Conservation (phyloP, 2,329 filamentous ascomycete species). For the Triangularia setosa region DNA sequence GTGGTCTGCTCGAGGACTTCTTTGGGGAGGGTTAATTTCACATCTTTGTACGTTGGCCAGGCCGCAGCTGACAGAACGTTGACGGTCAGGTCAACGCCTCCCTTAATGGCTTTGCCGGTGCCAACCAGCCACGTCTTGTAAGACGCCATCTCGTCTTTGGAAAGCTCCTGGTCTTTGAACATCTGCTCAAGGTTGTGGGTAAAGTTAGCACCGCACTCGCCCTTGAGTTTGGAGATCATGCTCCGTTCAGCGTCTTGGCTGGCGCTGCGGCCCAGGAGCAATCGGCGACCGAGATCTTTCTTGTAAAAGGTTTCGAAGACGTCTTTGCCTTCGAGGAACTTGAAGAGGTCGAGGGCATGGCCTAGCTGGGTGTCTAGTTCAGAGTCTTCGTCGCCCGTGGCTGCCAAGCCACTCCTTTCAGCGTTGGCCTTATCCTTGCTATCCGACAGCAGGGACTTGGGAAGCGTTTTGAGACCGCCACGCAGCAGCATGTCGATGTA, state of each 20-base stretch:
- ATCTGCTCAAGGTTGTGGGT: slow-evolving; percentile 98
- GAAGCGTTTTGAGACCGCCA: slow-evolving; percentile 80
- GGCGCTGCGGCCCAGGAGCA: slow-evolving; percentile 88
- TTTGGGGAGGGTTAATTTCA: slow-evolving; percentile 62
- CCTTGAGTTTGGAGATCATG: slow-evolving; percentile 88
- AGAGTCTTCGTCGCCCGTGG: slow-evolving; percentile 79
- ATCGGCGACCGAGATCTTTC: slow-evolving; percentile 82
- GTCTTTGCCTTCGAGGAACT: slow-evolving; percentile 95
- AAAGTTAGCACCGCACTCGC: slow-evolving; percentile 89
- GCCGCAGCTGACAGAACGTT: slow-evolving; percentile 86
- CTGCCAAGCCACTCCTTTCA: slow-evolving; percentile 60
- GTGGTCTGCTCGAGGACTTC: slow-evolving; percentile 73
- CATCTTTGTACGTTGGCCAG: slow-evolving; percentile 87
- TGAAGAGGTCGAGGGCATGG: slow-evolving; percentile 87
- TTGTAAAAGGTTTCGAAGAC: slow-evolving; percentile 99
- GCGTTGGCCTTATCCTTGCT: slow-evolving; percentile 53
- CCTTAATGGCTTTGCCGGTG: slow-evolving; percentile 33
- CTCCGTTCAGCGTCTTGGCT: slow-evolving; percentile 93
- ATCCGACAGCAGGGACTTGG: slow-evolving; percentile 62
- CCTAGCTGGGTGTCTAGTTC: slow-evolving; percentile 91
- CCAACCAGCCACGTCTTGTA: slow-evolving; percentile 69
- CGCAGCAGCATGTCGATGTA: slow-evolving; percentile 87
- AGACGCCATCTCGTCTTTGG: slow-evolving; percentile 85
- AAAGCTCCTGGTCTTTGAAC: slow-evolving; percentile 97
- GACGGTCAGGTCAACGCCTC: slow-evolving; percentile 69